phyloP scores from a whole-genome alignment of 441 rosid species.

The Euphorbia corollata region DNA sequence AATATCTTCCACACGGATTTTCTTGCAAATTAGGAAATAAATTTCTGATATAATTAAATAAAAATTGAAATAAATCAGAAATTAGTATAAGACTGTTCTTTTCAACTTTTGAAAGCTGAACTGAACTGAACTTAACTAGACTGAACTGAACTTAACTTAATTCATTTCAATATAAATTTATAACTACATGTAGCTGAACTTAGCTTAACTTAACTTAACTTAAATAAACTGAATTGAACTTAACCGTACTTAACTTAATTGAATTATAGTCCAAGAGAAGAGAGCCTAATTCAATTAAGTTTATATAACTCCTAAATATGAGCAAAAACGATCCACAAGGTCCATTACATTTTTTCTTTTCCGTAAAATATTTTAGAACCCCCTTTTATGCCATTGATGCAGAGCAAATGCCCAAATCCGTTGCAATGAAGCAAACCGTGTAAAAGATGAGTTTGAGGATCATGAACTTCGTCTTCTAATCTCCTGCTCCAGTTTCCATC shows the following conservation, averaged over 20 bases:
- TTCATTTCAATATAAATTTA: too few relatives aligned
- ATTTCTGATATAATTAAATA: conserved; percentile 8
- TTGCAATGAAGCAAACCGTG: conserved; percentile 83
- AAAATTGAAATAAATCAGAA: too few relatives aligned
- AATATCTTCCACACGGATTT: conserved; percentile 63
- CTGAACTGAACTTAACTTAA: too few relatives aligned
- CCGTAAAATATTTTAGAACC: conserved; percentile 61
- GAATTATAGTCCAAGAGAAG: too few relatives aligned
- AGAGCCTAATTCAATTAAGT: background rate
- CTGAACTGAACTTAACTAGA: too few relatives aligned
- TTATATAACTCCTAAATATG: conserved; percentile 52
- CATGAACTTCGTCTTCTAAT: conserved; percentile 46
- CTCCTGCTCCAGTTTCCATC: conserved; percentile 56
- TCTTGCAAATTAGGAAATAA: conserved; percentile 33
- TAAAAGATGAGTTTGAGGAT: conserved; percentile 51
- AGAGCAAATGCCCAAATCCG: conserved; percentile 77
- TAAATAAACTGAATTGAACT: too few relatives aligned
- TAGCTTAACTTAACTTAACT: too few relatives aligned
- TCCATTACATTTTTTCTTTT: conserved; percentile 66
- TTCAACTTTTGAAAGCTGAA: too few relatives aligned
- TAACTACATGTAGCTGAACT: too few relatives aligned
- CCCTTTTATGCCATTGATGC: conserved; percentile 77
- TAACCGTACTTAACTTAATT: too few relatives aligned
- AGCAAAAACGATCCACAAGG: conserved; percentile 76
- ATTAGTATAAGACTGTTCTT: background rate